Base-by-base conservation (phyloP, 768 basidiomycete genomes). In the Suillus alpinus region DNA sequence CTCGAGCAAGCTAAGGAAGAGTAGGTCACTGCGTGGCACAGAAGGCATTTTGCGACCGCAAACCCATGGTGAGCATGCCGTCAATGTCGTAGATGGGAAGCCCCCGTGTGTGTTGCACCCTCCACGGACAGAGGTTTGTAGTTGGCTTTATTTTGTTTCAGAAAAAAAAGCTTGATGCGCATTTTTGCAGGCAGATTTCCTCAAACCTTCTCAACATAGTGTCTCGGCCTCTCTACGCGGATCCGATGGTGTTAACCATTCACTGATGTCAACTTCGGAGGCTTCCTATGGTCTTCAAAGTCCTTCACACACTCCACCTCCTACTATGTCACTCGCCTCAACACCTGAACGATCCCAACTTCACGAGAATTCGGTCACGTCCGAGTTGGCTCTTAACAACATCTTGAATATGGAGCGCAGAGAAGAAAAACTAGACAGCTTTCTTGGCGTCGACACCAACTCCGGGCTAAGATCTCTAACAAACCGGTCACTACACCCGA, bases 21-120 rank as follows among this genome's bases (percentile, higher is more conserved):
- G 71, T 44, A 67, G 46, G 44, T 78, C 77, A 16, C 52, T 76
- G 31, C 73, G 67, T 69, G 23, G 6, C 23, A 26, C 16, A 39
- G 16, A 29, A 7, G 10, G 16, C 10, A 1, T 37, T 55, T 26
- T 18, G 16, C 23, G 18, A 26, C 37, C 16, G 14, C 36, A 53
- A 37, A 16, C 52, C 9, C 16, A 8, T 12, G 9, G 53, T 12
- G 16, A 39, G 16, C 16, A 18, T 39, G 10, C 26, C 26, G 37
- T 39, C 16, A 26, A 39, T 18, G 20, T 18, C 6, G 6, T 18
- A 39, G 16, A 29, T 1, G 9, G 6, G 20, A 52, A 39, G 23
- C 14, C 39, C 10, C 37, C 37, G 10, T 39, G 26, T 39, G 53
- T 6, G 18, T 29, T 29, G 14, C 53, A 26, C 36, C 14, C 9